Percentiles rank a stretch among this genome's conserved stretches.
Conservation (phyloP, 257 asterid genomes). For the Capsicum pubescens region DNA sequence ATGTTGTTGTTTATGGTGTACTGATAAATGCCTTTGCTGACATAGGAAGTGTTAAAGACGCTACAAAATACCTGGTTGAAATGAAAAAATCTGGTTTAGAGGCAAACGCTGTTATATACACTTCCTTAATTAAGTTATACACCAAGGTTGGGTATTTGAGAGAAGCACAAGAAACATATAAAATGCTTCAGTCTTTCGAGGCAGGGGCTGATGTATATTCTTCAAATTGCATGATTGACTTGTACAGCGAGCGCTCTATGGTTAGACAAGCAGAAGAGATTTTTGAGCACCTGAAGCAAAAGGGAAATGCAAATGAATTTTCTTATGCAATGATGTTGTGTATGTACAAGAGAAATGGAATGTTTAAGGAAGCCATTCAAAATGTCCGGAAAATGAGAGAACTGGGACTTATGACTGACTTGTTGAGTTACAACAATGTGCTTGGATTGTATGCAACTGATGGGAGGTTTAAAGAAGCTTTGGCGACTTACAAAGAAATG, state of each 20-base stretch:
- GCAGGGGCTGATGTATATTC: conserved; percentile 65
- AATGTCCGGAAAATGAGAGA: conserved; percentile 78
- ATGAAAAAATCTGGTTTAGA: conserved; percentile 61
- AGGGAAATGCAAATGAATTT: conserved; percentile 78
- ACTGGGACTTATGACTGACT: conserved; percentile 69
- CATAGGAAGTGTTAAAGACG: conserved; percentile 67
- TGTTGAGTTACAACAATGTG: conserved; percentile 80
- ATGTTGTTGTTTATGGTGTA: conserved; percentile 75
- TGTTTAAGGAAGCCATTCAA: conserved; percentile 65
- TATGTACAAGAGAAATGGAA: conserved; percentile 85
- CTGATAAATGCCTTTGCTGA: conserved; percentile 86
- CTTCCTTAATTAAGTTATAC: conserved; percentile 81
- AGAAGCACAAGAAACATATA: conserved; percentile 74
- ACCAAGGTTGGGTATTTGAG: conserved; percentile 80
- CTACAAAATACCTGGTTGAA: conserved; percentile 45
- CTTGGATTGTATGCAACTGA: conserved; percentile 76
- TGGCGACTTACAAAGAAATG: conserved; percentile 75
- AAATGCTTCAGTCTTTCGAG: conserved; percentile 52
- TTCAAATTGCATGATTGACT: conserved; percentile 94
- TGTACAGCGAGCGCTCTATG: conserved; percentile 82
- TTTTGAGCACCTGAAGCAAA: conserved; percentile 57
- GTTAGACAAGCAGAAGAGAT: conserved; percentile 70
- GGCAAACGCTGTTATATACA: conserved; percentile 64
- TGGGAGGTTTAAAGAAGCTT: conserved; percentile 84
- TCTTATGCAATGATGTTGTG: conserved; percentile 96